Evolutionary conservation across 2,329 filamentous ascomycete species (phyloP), one percentile per base, ranked within the genome.

Genomic region (Aspergillus tubingensis): DNA sequence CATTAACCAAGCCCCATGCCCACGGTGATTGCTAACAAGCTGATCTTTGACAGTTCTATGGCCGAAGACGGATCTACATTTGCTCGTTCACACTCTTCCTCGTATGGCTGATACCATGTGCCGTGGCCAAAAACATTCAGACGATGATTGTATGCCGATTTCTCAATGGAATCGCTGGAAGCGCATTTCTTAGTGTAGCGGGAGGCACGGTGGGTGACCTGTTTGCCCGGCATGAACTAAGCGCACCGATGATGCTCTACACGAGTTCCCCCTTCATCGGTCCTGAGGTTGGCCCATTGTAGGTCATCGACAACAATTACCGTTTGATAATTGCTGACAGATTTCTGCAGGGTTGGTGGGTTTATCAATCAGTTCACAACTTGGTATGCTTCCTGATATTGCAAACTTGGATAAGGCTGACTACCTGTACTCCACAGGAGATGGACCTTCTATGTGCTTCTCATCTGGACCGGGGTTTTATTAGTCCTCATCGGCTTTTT

Each of bases 181-280:
- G 80, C 63, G 84, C 84, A 2, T 86, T 86, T 62, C 69, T 86
- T 48, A 83, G 80, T 60, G 91, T 96, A 1, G 90, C 91, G 0
- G 92, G 92, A 43, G 91, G 92, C 11, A 96, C 91, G 0, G 91
- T 96, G 15, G 90, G 91, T 36, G 92, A 96, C 70, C 77, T 94
- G 65, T 95, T 94, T 71, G 79, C 80, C 10, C 82, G 83, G 50
- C 79, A 88, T 60, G 83, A 91, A 65, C 85, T 96, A 59, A 88
- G 89, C 66, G 84, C 85, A 6, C 92, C 92, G 2, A 96, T 96
- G 93, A 88, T 92, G 77, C 80, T 96, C 15, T 96, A 90, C 71
- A 87, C 88, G 5, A 79, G 87, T 81, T 73, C 77, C 86, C 76
- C 63, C 82, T 92, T 68, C 83, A 69, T 85, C 58, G 78, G 84